Base-by-base conservation (phyloP, 202 grass and related monocot species). In the Saccharum hybrid region DNA sequence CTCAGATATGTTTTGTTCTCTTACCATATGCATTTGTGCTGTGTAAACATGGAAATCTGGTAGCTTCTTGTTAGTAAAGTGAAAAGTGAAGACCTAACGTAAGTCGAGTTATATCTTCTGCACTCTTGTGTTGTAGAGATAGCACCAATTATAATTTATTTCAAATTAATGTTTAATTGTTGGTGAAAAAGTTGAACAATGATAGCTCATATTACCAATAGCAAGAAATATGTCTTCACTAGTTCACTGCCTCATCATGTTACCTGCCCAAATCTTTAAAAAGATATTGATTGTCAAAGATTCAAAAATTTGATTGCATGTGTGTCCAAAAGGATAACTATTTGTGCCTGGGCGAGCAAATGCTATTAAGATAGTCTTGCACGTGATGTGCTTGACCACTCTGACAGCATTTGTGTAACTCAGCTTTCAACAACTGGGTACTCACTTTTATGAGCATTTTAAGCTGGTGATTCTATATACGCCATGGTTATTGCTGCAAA, bases 21-120 rank as follows among this genome's bases (percentile, higher is more conserved):
- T 76, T 76, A 64, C 61, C 23, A 65, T 54, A 45, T 80, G 31
- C 49, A 64, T 76, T 71, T 69, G 49, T 83, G 56, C 62, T 57
- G 9, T 63, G 51, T 79, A 34, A 8, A 73, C 16, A 79, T 45
- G 10, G 19, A 52, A 36, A 60, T 18, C 36, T 39, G 8, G 26
- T 57, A 23, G 43, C 11, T 83, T 71, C 15, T 71, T 52, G 22
- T 87, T 70, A 54, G 21, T 82, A 42, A 23, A 54, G 12, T 63
- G 18, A 69, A 5, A 68, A 80, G 10, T 74, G 57, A 42, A 16
- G 23, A 52, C n/a, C 34, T 69, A 10, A 73, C 13, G 30, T 63
- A 10, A 68, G 3, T 18, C 8, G 10, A 63, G 22, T 75, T 75
- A 26, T 72, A 21, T 62, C 7, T 75, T 39, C 65, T 83, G 69